Base-by-base conservation (phyloP, 1,139 yeast species). In the Cylindricascospora bacillispora region DNA sequence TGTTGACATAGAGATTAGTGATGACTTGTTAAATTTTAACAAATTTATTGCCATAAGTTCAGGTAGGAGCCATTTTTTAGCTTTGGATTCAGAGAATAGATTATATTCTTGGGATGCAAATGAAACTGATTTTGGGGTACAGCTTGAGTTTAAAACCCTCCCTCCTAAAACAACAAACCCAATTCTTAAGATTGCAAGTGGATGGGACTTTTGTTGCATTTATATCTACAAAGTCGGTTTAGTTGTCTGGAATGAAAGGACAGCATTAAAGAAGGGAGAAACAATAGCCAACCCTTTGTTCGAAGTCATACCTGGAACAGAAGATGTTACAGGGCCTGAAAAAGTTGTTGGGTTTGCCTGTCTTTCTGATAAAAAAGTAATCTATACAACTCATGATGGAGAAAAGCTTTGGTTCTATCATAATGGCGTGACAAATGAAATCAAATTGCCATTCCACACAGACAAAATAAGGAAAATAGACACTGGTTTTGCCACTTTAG, bases 31-130 rank as follows among this genome's bases (percentile, higher is more conserved):
- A 9, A 44, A 49, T 14, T 30, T 46, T 3, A 40, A 47, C 5
- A 59, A 54, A 34, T 59, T 76, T 30, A 47, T 65, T 2, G 62
- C 73, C 3, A 61, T 78, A 3, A 62, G 75, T 10, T 66, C 80
- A 25, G 92, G 92, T 0, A 54, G 92, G 36, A 62, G 68, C 25
- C 86, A 76, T 49, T 63, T 78, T 28, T 52, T 78, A 9, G 89
- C 77, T 0, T 51, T 78, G 30, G 81, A 73, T 40, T 56, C 61
- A n/a, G 32, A 55, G 1, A 65, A 69, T 26, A 50, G 57, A 7
- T 41, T 79, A 1, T 76, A 72, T 62, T 61, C 72, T 0, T 78
- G 89, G 86, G 92, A 78, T 45, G 54, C 62, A 20, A 41, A 49
- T 1, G 56, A 56, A 4, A 54, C 59, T 6, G 52, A 57, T 17